Evolutionary conservation across 164 flowering plant genomes (phyloP), one percentile per base, ranked within the genome.

Genomic region (Warburgia ugandensis): DNA sequence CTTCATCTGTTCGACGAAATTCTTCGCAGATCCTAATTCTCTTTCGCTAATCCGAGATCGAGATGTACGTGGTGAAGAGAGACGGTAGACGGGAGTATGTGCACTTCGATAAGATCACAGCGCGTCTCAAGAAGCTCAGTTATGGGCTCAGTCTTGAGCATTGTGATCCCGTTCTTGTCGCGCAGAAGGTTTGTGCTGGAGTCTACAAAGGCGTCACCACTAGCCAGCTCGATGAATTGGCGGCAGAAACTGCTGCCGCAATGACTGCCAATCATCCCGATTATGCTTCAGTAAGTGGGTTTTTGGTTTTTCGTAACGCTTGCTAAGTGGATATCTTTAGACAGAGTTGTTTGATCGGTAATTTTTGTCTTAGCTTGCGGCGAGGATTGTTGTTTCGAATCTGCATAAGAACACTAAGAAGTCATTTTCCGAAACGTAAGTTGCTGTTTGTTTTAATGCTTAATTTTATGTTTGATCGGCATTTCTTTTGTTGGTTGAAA

Each of bases 181-280:
- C 99, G 0, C 99, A 89, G 83, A 94, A 94, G 68, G 99, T 89
- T 33, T 89, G 97, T 50, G 95, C 96, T 33, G 99, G 99, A 1
- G 97, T 89, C 50, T 94, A 94, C 68, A 89, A 84, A 55, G 99
- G 97, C 29, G 95, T 89, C 29, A 94, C 99, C 37, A 89, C 99
- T 1, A 89, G 94, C 48, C 97, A 84, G 62, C 92, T 94, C 51
- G 96, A 89, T 68, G 97, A 89, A 56, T 68, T 94, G 60, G 99
- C 97, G 1, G 96, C 97, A 10, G 97, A 94, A 47, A 94, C 99
- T 19, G 87, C 97, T 7, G 96, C 97, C 45, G 96, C 97, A 36
- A 68, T 94, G 97, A 94, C 99, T 2, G 82, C 99, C 0, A 84
- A 81, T 41, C 97, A 94, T 40, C 99, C 97, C 37, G 97, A 94